phyloP scores from a whole-genome alignment of 208 protist genomes.

The Trypanosoma theileri region DNA sequence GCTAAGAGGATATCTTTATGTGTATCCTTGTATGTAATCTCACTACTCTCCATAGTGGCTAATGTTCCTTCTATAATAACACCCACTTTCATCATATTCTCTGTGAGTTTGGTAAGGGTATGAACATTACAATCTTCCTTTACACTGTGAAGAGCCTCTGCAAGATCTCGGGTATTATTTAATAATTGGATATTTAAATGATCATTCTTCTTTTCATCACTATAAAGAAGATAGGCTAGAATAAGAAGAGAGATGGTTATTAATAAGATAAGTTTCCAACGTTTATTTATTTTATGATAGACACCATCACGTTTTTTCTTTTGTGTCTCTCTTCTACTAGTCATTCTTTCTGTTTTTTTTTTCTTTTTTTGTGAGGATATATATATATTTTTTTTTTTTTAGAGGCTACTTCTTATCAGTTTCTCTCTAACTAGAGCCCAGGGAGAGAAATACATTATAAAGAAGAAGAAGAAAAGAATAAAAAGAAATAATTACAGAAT shows the following conservation, averaged over 20 bases:
- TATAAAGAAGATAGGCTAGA: not conserved
- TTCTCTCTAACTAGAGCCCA: too few species aligned
- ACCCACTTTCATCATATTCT: conserved; percentile 17
- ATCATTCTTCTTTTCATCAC: not conserved
- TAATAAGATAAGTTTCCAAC: not conserved
- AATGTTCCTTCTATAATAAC: conserved; percentile 6
- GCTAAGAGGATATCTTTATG: not conserved
- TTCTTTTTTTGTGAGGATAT: too few species aligned
- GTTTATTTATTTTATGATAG: not conserved
- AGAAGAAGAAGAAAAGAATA: too few species aligned
- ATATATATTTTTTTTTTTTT: too few species aligned
- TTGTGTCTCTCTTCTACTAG: too few species aligned
- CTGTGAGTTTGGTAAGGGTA: not conserved
- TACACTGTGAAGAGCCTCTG: not conserved
- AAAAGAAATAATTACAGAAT: too few species aligned
- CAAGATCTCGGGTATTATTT: not conserved
- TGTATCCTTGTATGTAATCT: not conserved
- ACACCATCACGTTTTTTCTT: not conserved
- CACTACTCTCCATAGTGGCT: not conserved
- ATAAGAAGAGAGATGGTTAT: not conserved
- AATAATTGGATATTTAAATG: not conserved
- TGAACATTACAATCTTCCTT: not conserved
- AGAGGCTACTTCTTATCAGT: too few species aligned
- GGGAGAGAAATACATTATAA: too few species aligned
- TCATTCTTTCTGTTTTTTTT: too few species aligned